Conservation (phyloP, 2,329 filamentous ascomycete genomes). For the Polychaeton citri region DNA sequence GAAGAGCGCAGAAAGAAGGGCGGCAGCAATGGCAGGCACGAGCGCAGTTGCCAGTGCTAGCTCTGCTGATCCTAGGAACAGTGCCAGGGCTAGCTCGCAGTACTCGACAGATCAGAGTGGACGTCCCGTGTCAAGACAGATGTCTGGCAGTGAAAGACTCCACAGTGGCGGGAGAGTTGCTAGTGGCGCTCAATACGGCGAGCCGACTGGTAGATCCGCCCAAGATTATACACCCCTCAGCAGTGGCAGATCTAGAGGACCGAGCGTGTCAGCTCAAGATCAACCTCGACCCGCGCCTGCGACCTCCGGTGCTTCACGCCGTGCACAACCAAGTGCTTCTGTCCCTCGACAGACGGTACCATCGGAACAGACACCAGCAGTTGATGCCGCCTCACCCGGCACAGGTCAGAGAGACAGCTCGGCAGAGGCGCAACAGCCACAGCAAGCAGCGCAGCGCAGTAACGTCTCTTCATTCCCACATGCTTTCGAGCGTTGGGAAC, state of each 20-base stretch:
- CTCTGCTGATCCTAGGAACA: slow-evolving; percentile 7
- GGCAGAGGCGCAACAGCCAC: slow-evolving; percentile 6
- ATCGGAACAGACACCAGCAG: slow-evolving; percentile 4
- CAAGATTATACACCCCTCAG: slow-evolving; percentile 7
- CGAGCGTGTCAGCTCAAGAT: slow-evolving; percentile 11
- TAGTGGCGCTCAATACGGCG: slow-evolving; percentile 11
- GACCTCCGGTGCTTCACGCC: slow-evolving; percentile 9
- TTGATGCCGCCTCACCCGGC: not conserved
- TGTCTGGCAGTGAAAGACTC: not conserved
- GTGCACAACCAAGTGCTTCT: slow-evolving; percentile 11
- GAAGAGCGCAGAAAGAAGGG: slow-evolving; percentile 47
- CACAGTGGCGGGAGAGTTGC: slow-evolving; percentile 15
- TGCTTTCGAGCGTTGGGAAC: slow-evolving; percentile 96
- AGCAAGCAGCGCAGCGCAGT: slow-evolving; percentile 9
- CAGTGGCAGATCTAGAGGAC: slow-evolving; percentile 6
- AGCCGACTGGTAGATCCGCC: slow-evolving; percentile 17
- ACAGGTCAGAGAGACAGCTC: slow-evolving; percentile 4
- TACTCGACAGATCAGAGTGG: slow-evolving; percentile 12
- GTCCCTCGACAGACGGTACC: slow-evolving; percentile 11
- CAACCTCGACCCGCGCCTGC: slow-evolving; percentile 13
- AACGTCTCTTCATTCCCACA: slow-evolving; percentile 68
- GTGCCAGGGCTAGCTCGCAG: slow-evolving; percentile 13
- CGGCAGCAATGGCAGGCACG: slow-evolving; percentile 22
- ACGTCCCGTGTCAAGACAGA: not conserved
- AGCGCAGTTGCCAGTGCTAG: not conserved